phyloP scores from a whole-genome alignment of 371 early-diverging fungal genomes.

The Apophysomyces ossiformis region DNA sequence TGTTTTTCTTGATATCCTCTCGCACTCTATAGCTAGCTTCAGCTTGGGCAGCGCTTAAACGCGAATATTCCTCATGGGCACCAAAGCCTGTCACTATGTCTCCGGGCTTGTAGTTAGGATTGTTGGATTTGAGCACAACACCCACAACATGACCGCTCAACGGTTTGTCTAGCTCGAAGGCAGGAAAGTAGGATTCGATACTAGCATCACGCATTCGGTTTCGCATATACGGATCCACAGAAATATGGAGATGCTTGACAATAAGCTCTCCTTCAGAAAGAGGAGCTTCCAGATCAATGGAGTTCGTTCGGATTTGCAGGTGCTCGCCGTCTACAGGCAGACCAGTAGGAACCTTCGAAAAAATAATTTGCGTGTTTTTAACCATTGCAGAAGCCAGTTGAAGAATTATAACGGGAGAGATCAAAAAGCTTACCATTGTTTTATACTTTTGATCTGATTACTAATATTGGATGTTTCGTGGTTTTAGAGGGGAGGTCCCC shows the following conservation, averaged over 20 bases:
- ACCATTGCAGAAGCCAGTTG: slow-evolving; percentile 10
- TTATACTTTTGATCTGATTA: background rate
- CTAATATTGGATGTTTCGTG: background rate
- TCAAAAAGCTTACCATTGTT: background rate
- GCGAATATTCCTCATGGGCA: slow-evolving; percentile 51
- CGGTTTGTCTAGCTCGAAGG: slow-evolving; percentile 60
- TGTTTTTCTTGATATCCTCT: slow-evolving; percentile 39
- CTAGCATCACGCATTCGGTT: slow-evolving; percentile 60
- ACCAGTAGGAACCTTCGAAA: slow-evolving; percentile 43
- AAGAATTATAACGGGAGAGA: slow-evolving; percentile 5
- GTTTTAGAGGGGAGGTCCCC: too few relatives aligned
- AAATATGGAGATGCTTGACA: slow-evolving; percentile 43
- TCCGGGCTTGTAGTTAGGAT: slow-evolving; percentile 55
- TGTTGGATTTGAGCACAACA: slow-evolving; percentile 61
- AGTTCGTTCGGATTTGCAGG: slow-evolving; percentile 44
- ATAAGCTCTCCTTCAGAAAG: slow-evolving; percentile 60
- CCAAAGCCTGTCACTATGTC: slow-evolving; percentile 54
- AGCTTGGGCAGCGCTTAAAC: slow-evolving; percentile 31
- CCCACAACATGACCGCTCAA: slow-evolving; percentile 58
- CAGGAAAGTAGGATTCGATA: slow-evolving; percentile 49
- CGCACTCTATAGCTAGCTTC: slow-evolving; percentile 27
- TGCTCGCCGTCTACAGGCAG: slow-evolving; percentile 51
- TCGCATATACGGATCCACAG: slow-evolving; percentile 60
- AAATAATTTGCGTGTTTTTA: slow-evolving; percentile 35
- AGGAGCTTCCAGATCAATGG: slow-evolving; percentile 47